Conservation (phyloP, 352 stramenopile genomes). For the Globisporangium paroecandrum region DNA sequence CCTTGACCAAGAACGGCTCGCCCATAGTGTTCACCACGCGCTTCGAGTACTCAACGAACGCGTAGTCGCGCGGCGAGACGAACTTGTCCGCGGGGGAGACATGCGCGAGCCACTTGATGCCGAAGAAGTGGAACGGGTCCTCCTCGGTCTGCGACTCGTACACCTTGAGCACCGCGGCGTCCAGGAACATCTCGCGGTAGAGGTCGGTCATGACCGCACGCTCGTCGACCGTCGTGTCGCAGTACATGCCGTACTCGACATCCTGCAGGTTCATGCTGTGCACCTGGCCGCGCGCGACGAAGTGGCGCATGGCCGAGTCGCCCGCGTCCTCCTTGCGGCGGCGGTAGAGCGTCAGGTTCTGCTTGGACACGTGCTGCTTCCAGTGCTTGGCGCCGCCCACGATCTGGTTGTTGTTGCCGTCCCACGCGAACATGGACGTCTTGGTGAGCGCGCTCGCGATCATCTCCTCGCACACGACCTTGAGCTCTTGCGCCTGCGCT, state of each 20-base stretch:
- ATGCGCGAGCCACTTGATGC: constrained; percentile 46
- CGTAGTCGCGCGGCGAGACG: constrained; percentile 44
- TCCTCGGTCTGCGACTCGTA: constrained; percentile 33
- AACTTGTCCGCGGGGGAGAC: constrained; percentile 47
- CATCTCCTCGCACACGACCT: constrained; percentile 46
- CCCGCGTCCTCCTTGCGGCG: constrained; percentile 30
- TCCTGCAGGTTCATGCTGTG: constrained; percentile 46
- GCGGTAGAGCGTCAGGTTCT: constrained; percentile 54
- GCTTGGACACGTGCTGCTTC: constrained; percentile 50
- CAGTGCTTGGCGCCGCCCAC: constrained; percentile 36
- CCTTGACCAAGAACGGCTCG: constrained; percentile 42
- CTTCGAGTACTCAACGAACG: constrained; percentile 44
- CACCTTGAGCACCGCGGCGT: constrained; percentile 37
- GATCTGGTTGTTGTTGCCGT: constrained; percentile 43
- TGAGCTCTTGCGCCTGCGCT: constrained; percentile 43
- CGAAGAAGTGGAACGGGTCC: constrained; percentile 49
- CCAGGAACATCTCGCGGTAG: constrained; percentile 39
- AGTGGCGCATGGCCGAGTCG: constrained; percentile 31
- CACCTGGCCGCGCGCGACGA: constrained; percentile 42
- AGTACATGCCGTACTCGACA: constrained; percentile 52
- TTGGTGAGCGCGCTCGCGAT: constrained; percentile 39
- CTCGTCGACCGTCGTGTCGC: constrained; percentile 40
- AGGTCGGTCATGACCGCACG: constrained; percentile 45
- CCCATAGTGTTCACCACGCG: constrained; percentile 29
- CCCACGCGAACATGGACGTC: constrained; percentile 54